Evolutionary conservation across 371 early-diverging fungal species (phyloP), one percentile per base, ranked within the genome.

Genomic region (Mortierella sp.): DNA sequence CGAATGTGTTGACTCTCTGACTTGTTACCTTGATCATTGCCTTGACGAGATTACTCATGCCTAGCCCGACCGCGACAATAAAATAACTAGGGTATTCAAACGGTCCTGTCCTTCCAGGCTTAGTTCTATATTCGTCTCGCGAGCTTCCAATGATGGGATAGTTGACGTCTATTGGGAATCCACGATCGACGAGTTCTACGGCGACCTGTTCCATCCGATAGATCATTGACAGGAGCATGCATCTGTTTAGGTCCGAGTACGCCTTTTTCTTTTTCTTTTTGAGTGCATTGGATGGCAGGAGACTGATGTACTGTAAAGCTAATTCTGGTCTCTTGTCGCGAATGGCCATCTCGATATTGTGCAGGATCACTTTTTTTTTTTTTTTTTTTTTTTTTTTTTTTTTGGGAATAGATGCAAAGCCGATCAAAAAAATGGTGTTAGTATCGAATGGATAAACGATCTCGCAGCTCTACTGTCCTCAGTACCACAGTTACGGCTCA

Each of bases 61-160:
- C 83, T 14, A 81, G 72, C 11, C 79, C 75, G 12, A 83, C 80
- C 2, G 83, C 83, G 1, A 81, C 79, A 47, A 81, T 71, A 61
- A 83, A 83, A 51, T 83, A 83, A 45, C 81, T 81, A 0, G 83
- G 83, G 60, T 81, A 81, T 62, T 83, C 73, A 44, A 83, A 81
- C 18, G 76, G 71, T 23, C 77, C 72, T 9, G 70, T 73, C 21
- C 72, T 58, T 30, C 80, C 80, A 23, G 80, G 59, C 19, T 70
- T 72, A 3, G 70, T 79, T 19, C 67, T 68, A 51, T 82, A 63
- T 12, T 74, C 72, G 50, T 74, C 77, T 7, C 66, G 50, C 14
- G 73, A 68, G 51, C 66, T 70, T 23, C 74, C 74, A 45, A 83
- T 59, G 44, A 83, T 83, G 2, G 81, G 81, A 23, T 79, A 70